Conservation (phyloP, 805 yeast genomes). For the Pichia exigua region DNA sequence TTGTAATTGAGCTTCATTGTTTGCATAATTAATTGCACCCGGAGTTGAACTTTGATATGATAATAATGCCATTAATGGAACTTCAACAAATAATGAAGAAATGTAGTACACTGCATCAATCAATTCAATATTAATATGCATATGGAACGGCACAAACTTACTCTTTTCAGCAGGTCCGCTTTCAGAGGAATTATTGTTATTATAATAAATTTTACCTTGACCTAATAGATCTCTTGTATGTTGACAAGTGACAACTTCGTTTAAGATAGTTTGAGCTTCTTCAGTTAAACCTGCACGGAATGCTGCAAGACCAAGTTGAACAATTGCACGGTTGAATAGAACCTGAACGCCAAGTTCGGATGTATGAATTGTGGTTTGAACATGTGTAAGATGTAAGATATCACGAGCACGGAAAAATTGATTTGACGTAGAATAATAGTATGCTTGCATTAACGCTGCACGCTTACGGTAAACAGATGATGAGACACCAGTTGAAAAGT, state of each 20-base stretch:
- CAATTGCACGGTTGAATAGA: constrained; percentile 88
- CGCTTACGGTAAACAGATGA: constrained; percentile 67
- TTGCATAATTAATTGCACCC: constrained; percentile 12
- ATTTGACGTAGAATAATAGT: constrained; percentile 86
- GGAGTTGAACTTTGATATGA: constrained; percentile 38
- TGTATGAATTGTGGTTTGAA: constrained; percentile 73
- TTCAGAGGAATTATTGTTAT: neutral
- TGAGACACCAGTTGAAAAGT: constrained; percentile 35
- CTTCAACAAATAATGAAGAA: constrained; percentile 78
- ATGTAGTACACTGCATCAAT: constrained; percentile 92
- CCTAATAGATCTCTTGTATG: constrained; percentile 90
- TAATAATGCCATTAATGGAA: constrained; percentile 68
- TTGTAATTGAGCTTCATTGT: constrained; percentile 11
- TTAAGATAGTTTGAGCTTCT: constrained; percentile 80
- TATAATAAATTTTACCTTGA: constrained; percentile 46
- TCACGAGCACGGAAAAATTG: constrained; percentile 81
- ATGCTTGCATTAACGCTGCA: constrained; percentile 78
- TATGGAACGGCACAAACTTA: constrained; percentile 91
- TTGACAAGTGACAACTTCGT: constrained; percentile 79
- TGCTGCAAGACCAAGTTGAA: constrained; percentile 92
- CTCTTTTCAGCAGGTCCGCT: constrained; percentile 44
- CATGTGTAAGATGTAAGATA: constrained; percentile 76
- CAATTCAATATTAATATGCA: constrained; percentile 94
- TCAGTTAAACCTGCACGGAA: constrained; percentile 81
- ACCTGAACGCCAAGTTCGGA: constrained; percentile 86